Evolutionary conservation across 2,329 filamentous ascomycete species (phyloP), one percentile per base, ranked within the genome.

Genomic region (Ophiostoma ips): DNA sequence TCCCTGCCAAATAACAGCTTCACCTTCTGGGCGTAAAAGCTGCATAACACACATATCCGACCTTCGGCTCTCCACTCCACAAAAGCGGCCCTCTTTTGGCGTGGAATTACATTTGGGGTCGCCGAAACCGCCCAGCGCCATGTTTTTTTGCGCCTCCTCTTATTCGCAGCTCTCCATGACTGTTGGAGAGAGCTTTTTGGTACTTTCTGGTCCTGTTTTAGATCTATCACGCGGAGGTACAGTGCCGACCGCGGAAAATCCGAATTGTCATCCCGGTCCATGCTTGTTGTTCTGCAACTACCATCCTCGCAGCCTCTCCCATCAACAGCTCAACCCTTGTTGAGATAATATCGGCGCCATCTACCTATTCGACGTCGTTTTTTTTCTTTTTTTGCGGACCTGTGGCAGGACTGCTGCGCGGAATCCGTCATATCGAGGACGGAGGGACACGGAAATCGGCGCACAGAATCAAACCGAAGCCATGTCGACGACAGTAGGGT

Each of bases 401-500:
- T 28, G 24, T 28, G 24, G 24, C n/a, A n/a, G n/a, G n/a, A n/a
- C n/a, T n/a, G n/a, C n/a, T n/a, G n/a, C n/a, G n/a, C n/a, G n/a
- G n/a, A n/a, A n/a, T n/a, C 31, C 37, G 19, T 18, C n/a, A 12
- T 18, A 18, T 38, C 7, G 34, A 28, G 10, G 8, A 13, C 37
- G 16, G 19, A 36, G 28, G 10, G 33, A 18, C 11, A 35, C 19
- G 13, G n/a, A 28, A 6, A 50, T 28, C 24, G 24, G 24, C 24
- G 9, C 35, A 18, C 8, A 19, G 12, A 34, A 19, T 16, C 30
- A 30, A 36, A 38, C 24, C 11, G 15, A 19, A 37, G 30, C 19
- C 33, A 57, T 57, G 55, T 53, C 55, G 11, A 55, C 55, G 43
- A 57, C 55, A 50, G 48, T 46, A 35, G 55, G 55, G 55, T 55